Evolutionary conservation across 768 basidiomycete genomes (phyloP).

Genomic region (Tricholoma matsutake): DNA sequence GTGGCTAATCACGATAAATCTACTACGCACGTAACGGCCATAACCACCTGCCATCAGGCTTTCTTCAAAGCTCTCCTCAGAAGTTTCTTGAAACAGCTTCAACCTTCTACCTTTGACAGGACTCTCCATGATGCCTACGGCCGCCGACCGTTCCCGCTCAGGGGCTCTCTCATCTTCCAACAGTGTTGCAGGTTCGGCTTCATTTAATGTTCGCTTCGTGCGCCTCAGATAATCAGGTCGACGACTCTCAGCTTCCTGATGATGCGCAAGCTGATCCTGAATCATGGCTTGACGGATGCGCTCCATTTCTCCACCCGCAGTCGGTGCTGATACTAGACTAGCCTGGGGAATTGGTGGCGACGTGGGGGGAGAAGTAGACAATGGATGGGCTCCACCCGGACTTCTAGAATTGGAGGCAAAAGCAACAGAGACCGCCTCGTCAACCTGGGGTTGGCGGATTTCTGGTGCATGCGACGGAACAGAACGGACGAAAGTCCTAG

Average conservation of each 20-base stretch:
- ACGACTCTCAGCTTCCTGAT: conserved; percentile 55
- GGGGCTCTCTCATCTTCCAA: conserved; percentile 32
- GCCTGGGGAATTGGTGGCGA: conserved; percentile 24
- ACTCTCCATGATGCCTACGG: conserved; percentile 65
- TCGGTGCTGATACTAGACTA: conserved; percentile 20
- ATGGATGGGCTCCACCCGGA: neutral
- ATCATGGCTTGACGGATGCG: conserved; percentile 54
- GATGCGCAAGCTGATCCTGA: conserved; percentile 46
- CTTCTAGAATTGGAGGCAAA: neutral
- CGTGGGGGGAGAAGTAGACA: conserved; percentile 10
- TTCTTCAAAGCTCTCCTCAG: conserved; percentile 83
- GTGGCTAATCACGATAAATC: neutral
- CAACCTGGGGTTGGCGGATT: conserved; percentile 16
- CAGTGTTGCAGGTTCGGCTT: conserved; percentile 35
- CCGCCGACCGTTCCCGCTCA: conserved; percentile 25
- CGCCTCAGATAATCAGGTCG: conserved; percentile 74
- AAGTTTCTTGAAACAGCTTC: conserved; percentile 77
- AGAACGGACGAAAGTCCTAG: conserved; percentile 9
- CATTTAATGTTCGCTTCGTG: conserved; percentile 44
- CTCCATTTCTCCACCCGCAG: conserved; percentile 53
- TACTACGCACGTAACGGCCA: conserved; percentile 64
- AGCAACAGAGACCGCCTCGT: conserved; percentile 26
- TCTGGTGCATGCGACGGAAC: conserved; percentile 14
- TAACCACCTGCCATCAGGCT: conserved; percentile 82
- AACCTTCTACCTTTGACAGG: conserved; percentile 71